Base-by-base conservation (phyloP, 768 basidiomycete genomes). In the Cyclocybe aegerita region DNA sequence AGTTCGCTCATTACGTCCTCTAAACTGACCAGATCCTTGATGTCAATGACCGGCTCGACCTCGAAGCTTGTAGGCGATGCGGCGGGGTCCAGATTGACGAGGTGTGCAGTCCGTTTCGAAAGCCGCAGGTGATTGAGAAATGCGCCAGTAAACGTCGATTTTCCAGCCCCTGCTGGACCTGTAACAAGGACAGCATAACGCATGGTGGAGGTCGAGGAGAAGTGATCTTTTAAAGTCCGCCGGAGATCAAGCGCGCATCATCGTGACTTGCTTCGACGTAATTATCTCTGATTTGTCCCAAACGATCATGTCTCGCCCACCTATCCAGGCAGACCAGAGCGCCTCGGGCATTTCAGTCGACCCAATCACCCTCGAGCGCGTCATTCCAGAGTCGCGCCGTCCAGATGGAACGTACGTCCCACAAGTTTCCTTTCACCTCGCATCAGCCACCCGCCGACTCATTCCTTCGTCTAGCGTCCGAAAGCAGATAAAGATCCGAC, bases 81-180 rank as follows among this genome's bases (percentile, higher is more conserved):
- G 0, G 97, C 97, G 5, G 97, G 97, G 69, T 98, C 97, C 54
- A 98, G 85, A 70, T 98, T 99, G 67, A 98, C 90, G 44, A 98
- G 85, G 73, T 98, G 95, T 0, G 83, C 91, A 0, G 85, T 82
- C 7, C 97, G 81, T 55, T 83, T 88, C 43, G 93, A 81, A 2
- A 89, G 78, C 49, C 80, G 82, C 4, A 98, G 82, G 70, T 98
- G 96, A 8, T 90, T 94, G 52, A 98, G 77, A 57, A 98, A 85
- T 0, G 94, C 82, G 15, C 80, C 75, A 59, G 90, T 89, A 63
- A 99, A 96, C 0, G 97, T 98, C 0, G 93, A 92, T 74, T 99
- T 99, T 44, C 97, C 97, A 10, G 97, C 93, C 43, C 97, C 97
- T 2, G 97, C 97, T 42, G 97, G 97, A n/a, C 97, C 97, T 48